Base-by-base conservation (phyloP, 176 grass and related monocot species). In the Oryza punctata region DNA sequence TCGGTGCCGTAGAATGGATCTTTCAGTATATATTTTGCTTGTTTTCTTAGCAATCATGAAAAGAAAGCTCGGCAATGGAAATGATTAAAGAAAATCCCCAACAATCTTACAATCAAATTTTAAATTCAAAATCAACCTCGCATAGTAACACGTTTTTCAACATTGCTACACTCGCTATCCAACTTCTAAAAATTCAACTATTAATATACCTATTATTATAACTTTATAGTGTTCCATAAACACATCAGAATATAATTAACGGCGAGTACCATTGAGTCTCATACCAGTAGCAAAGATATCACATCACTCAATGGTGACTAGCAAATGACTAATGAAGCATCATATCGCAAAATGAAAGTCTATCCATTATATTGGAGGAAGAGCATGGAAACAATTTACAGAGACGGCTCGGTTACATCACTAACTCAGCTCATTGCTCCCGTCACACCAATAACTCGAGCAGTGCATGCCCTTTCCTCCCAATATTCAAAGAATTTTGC, bases 351-450 rank as follows among this genome's bases (percentile, higher is more conserved):
- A 74, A 21, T 7, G 12, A 18, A 50, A 63, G 65, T 4, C 60
- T 49, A 23, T 69, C 26, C 65, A 35, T 82, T 82, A 24, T 70
- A 57, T 27, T 45, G 6, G 32, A 12, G 12, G 5, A 45, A 12
- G 10, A 45, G 70, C 3, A 49, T 15, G 27, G 64, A 84, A 84
- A 69, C 46, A 85, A 75, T 75, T 69, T 80, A 89, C 77, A 85
- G 41, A 64, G 8, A 85, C 13, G 63, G 57, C 63, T 70, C 7
- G 12, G 47, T 19, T 40, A 70, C 63, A 52, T 41, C 11, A 66
- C 43, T 52, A 69, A 0, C 35, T 50, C 12, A 81, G 57, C 9
- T 41, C 75, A 60, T 43, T 72, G 41, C 50, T 30, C 49, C 33
- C 59, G 25, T 68, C 67, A 80, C 21, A 84, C 26, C 37, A 27